Percentiles rank a stretch among this genome's conserved stretches.
Evolutionary conservation across 306 rosid genomes (phyloP).

Genomic region (Begonia masoniana): DNA sequence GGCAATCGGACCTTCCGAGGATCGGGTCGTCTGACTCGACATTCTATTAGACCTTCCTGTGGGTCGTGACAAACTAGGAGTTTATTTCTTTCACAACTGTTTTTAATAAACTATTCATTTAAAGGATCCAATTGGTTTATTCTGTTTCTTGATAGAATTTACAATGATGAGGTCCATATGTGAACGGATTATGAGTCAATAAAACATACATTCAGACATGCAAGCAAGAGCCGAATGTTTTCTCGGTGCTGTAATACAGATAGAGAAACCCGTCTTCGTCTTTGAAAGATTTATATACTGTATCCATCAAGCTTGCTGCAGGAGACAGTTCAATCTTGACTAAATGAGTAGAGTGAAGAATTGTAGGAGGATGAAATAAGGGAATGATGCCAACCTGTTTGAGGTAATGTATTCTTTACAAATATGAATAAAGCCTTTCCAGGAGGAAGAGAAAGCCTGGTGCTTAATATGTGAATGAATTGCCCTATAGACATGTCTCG

Average conservation of each 20-base stretch:
- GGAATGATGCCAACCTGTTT: slow-evolving; percentile 37
- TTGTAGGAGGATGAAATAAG: not conserved
- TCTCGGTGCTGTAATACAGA: slow-evolving; percentile 81
- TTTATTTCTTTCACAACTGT: too few species aligned
- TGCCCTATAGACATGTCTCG: slow-evolving; percentile 73
- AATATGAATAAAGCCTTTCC: slow-evolving; percentile 88
- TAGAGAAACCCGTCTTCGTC: slow-evolving; percentile 90
- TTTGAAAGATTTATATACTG: slow-evolving; percentile 30
- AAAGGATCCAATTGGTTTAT: too few species aligned
- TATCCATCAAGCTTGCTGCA: slow-evolving; percentile 29
- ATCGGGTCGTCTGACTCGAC: too few species aligned
- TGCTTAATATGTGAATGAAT: slow-evolving; percentile 71
- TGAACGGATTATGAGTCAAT: too few species aligned
- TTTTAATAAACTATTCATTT: too few species aligned
- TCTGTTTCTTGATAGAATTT: too few species aligned
- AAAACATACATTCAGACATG: too few species aligned
- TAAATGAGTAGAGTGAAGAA: not conserved
- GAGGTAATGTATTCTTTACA: slow-evolving; percentile 85
- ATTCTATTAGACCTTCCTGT: too few species aligned
- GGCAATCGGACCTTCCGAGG: too few species aligned
- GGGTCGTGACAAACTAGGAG: too few species aligned
- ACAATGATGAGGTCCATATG: too few species aligned
- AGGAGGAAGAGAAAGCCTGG: slow-evolving; percentile 49
- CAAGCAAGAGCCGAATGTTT: slow-evolving; percentile 48
- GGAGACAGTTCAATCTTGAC: not conserved